Evolutionary conservation across 768 basidiomycete species (phyloP).

Genomic region (Mycena sanguinolenta): DNA sequence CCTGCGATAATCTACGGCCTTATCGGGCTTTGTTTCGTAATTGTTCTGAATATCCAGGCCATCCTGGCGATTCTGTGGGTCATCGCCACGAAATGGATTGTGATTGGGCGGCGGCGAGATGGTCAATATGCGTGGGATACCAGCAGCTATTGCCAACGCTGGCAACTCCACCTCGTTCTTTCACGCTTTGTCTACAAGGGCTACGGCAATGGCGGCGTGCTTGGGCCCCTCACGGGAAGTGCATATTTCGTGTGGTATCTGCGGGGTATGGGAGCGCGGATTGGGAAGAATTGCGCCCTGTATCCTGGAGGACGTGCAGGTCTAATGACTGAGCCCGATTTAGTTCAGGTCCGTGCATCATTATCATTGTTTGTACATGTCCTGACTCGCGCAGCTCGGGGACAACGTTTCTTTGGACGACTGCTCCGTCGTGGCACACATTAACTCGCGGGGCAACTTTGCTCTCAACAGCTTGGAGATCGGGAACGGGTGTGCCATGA

Average conservation of each 20-base stretch:
- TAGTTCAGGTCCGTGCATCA: constrained; percentile 50
- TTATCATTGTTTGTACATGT: not conserved
- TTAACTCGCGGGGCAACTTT: constrained; percentile 61
- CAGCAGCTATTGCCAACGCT: constrained; percentile 62
- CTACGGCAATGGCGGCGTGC: constrained; percentile 56
- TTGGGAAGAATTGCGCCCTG: constrained; percentile 56
- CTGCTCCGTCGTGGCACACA: constrained; percentile 62
- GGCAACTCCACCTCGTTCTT: constrained; percentile 59
- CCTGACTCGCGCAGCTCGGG: constrained; percentile 48
- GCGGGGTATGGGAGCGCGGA: constrained; percentile 58
- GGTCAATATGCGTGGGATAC: constrained; percentile 61
- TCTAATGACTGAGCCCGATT: constrained; percentile 63
- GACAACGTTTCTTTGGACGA: constrained; percentile 59
- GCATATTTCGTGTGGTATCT: constrained; percentile 61
- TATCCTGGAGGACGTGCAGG: constrained; percentile 58
- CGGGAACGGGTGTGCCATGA: constrained; percentile 57
- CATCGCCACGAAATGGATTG: constrained; percentile 57
- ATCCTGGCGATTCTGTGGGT: constrained; percentile 54
- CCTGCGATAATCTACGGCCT: constrained; percentile 56
- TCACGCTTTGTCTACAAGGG: constrained; percentile 53
- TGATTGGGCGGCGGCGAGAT: constrained; percentile 54
- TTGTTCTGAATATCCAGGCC: constrained; percentile 54
- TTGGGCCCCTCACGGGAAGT: constrained; percentile 54
- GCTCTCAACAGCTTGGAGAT: constrained; percentile 57
- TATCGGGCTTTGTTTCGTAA: constrained; percentile 53